Evolutionary conservation across 2,329 filamentous ascomycete genomes (phyloP), one percentile per base, ranked within the genome.

Genomic region (Talaromyces atroroseus): DNA sequence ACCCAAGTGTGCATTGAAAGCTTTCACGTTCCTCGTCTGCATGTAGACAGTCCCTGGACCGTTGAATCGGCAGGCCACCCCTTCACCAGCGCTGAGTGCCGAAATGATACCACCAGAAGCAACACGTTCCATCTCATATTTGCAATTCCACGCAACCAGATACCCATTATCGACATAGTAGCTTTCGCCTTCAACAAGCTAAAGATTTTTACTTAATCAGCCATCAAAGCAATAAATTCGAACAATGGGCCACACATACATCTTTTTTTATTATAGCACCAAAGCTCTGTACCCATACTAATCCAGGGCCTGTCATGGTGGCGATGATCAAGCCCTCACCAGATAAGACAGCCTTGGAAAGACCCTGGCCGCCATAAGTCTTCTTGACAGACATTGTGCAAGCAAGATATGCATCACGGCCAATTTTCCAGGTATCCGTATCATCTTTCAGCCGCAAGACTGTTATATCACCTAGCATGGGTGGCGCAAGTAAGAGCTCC

Each of bases 221-320:
- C 2, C 8, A 14, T 21, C 18, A 50, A 11, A 34, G 11, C 26
- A 26, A 36, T 16, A 24, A 7, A 2, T 3, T 1, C 16, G 21
- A 21, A 49, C 16, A 38, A 21, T 14, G 20, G 8, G 8, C 12
- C 50, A 11, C 44, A 81, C 88, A 78, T 69, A 95, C 89, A 70
- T 96, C 91, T 76, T 97, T 97, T 66, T 88, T 82, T 60, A 97
- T 90, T 59, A 99, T 96, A 5, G 94, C 94, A 6, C 94, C 94
- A 65, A 99, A 94, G 66, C 90, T 95, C 8, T 90, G 89, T 48
- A 96, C 80, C 90, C 92, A 99, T 42, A 96, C 68, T 36, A 97
- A 76, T 0, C 94, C 94, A 6, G 79, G 82, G 0, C 92, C 92
- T 14, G 79, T 83, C 10, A 97, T 87, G 71, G 89, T 92, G 73